Evolutionary conservation across 2,329 filamentous ascomycete genomes (phyloP).

Genomic region (Talaromyces marneffei): DNA sequence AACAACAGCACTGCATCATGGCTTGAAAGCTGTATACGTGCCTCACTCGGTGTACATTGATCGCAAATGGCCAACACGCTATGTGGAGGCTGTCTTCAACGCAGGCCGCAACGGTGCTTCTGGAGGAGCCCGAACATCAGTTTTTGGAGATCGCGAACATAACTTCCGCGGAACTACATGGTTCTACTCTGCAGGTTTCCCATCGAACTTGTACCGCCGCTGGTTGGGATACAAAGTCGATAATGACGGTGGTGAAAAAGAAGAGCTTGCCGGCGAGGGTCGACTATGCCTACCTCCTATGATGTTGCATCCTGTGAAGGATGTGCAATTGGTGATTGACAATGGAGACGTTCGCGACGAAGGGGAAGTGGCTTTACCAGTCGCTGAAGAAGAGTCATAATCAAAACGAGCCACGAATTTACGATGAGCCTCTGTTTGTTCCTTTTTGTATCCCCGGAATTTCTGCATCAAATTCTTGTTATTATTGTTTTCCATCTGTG

Average conservation of each 20-base stretch:
- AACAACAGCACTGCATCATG: constrained; percentile 81
- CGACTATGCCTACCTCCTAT: constrained; percentile 89
- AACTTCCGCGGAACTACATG: constrained; percentile 82
- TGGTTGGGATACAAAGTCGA: constrained; percentile 81
- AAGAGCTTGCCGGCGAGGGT: constrained; percentile 67
- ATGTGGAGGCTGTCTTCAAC: constrained; percentile 75
- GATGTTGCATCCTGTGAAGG: constrained; percentile 83
- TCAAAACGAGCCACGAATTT: constrained; percentile 10
- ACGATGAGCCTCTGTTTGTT: constrained; percentile 9
- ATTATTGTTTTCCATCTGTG: constrained; percentile 1
- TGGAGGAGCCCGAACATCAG: constrained; percentile 65
- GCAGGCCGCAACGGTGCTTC: constrained; percentile 67
- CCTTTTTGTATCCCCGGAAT: neutral
- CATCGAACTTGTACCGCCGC: constrained; percentile 71
- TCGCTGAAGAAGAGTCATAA: constrained; percentile 1
- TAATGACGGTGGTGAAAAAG: constrained; percentile 70
- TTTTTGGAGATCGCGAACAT: constrained; percentile 80
- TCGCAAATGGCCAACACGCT: constrained; percentile 74
- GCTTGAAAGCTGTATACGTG: constrained; percentile 84
- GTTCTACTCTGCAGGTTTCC: constrained; percentile 86
- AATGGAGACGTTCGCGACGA: constrained; percentile 22
- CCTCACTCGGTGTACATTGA: constrained; percentile 87
- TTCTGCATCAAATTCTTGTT: neutral
- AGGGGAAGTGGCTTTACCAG: neutral
- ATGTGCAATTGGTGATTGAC: constrained; percentile 53